Evolutionary conservation across 306 rosid species (phyloP).

Genomic region (Cicer cuneatum): DNA sequence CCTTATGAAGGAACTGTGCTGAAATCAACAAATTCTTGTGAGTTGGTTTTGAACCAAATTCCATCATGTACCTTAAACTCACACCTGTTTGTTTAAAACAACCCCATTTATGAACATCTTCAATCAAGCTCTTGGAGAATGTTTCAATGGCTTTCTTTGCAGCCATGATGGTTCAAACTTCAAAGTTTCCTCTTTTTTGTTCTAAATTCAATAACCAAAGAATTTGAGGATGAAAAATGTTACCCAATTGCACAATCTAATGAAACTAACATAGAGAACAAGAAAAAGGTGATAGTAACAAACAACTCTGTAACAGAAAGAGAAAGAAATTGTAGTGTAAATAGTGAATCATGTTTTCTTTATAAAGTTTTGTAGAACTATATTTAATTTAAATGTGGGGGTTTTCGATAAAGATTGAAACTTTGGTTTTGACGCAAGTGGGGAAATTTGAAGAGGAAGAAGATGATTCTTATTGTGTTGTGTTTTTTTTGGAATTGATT

Average conservation of each 20-base stretch:
- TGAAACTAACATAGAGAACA: neutral
- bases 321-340: neutral
- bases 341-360: neutral
- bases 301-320: neutral
- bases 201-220: no score
- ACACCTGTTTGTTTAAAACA: constrained; percentile 85
- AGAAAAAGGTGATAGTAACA: neutral
- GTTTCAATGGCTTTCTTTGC: constrained; percentile 66
- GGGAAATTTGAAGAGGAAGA: neutral
- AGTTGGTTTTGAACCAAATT: constrained; percentile 71
- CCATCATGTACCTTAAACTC: constrained; percentile 87
- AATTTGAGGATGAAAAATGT: neutral
- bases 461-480: neutral
- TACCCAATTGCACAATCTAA: neutral
- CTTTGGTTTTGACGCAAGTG: neutral
- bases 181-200: neutral
- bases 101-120: constrained; percentile 85
- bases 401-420: neutral
- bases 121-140: constrained; percentile 66
- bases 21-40: constrained; percentile 63
- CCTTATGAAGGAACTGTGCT: constrained; percentile 87
- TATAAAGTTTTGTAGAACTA: no score
- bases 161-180: constrained; percentile 53
- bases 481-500: neutral
- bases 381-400: no score